Evolutionary conservation across 495 filamentous ascomycete genomes (phyloP).

Genomic region (Talaromyces stipitatus): DNA sequence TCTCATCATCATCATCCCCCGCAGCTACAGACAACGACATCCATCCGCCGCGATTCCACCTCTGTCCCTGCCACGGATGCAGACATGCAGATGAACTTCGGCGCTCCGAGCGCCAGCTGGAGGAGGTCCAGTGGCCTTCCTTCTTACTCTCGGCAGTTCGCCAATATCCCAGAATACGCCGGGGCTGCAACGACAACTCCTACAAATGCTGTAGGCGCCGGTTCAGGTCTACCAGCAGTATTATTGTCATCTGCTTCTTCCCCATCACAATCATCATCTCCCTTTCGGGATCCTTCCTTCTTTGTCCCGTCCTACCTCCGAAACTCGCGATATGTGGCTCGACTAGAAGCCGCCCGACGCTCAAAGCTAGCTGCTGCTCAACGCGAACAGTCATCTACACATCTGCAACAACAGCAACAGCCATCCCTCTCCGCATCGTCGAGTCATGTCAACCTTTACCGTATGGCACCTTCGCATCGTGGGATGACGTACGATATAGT

Average conservation of each 20-base stretch:
- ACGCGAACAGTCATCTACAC: conserved; percentile 33
- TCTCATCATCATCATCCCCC: conserved; percentile 10
- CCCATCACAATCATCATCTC: conserved; percentile 13
- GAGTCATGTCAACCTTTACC: conserved; percentile 55
- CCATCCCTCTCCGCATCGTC: conserved; percentile 55
- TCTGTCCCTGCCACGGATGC: conserved; percentile 23
- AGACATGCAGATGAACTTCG: conserved; percentile 38
- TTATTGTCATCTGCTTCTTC: conserved; percentile 12
- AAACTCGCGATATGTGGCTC: conserved; percentile 67
- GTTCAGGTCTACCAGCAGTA: conserved; percentile 22
- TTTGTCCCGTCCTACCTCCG: conserved; percentile 77
- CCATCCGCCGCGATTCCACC: conserved; percentile 6
- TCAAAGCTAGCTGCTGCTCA: conserved; percentile 47
- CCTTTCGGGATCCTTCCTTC: conserved; percentile 35
- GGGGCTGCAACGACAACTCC: conserved; percentile 11
- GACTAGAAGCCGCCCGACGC: conserved; percentile 61
- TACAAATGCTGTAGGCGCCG: conserved; percentile 8
- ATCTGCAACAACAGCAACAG: conserved; percentile 14
- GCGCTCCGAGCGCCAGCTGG: conserved; percentile 15
- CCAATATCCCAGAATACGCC: conserved; percentile 32
- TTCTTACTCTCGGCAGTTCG: conserved; percentile 55
- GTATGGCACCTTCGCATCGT: conserved; percentile 64
- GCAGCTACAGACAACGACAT: conserved; percentile 28
- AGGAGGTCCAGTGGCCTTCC: conserved; percentile 37
- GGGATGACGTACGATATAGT: conserved; percentile 83